Conservation (phyloP, 768 basidiomycete genomes). For the Vararia minispora region DNA sequence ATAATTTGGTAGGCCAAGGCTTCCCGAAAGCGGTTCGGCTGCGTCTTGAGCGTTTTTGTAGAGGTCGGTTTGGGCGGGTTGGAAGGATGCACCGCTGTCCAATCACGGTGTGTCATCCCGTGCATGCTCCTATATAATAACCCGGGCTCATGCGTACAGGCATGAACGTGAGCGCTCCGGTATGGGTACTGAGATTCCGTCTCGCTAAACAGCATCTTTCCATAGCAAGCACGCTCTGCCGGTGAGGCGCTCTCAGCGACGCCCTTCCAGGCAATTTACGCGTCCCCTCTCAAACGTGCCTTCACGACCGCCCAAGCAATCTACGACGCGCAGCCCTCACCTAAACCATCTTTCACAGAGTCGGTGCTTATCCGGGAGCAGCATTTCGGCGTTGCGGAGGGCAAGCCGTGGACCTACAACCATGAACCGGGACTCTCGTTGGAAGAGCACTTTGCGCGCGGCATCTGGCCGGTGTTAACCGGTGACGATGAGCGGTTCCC, state of each 20-base stretch:
- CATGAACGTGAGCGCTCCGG: constrained; percentile 20
- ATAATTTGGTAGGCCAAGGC: constrained; percentile 46
- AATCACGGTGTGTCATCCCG: constrained; percentile 49
- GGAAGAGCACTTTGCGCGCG: constrained; percentile 39
- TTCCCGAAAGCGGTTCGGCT: background rate
- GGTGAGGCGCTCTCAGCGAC: constrained; percentile 38
- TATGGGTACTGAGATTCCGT: background rate
- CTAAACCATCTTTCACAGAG: constrained; percentile 34
- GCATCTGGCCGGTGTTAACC: constrained; percentile 39
- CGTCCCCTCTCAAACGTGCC: constrained; percentile 60
- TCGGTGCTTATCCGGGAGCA: constrained; percentile 55
- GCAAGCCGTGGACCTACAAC: constrained; percentile 34
- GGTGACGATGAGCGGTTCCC: constrained; percentile 45
- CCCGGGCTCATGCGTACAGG: constrained; percentile 11
- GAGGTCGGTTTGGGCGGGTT: constrained; percentile 60
- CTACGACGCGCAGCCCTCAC: constrained; percentile 32
- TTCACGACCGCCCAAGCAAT: constrained; percentile 49
- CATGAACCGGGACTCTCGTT: constrained; percentile 12
- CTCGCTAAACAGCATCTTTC: background rate
- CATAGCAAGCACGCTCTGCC: constrained; percentile 30
- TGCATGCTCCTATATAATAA: background rate
- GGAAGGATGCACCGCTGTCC: constrained; percentile 60
- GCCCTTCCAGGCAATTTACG: constrained; percentile 44
- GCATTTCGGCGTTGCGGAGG: constrained; percentile 61
- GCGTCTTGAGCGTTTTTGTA: constrained; percentile 11